Evolutionary conservation across 2,329 filamentous ascomycete species (phyloP).

Genomic region (Arthrinium phaeospermum): DNA sequence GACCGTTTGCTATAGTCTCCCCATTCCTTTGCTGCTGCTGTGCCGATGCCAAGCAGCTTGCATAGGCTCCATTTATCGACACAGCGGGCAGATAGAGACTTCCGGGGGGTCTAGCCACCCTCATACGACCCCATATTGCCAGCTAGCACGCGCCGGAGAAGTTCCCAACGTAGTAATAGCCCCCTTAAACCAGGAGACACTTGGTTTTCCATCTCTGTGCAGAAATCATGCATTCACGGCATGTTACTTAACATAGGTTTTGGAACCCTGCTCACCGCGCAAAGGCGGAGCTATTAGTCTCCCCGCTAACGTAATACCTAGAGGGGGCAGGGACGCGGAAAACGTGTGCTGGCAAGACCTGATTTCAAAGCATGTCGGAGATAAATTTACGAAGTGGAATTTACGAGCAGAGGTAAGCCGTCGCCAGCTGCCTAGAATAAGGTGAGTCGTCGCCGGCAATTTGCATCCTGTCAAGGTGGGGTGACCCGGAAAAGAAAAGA

Average conservation of each 20-base stretch:
- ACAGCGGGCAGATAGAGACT: background rate
- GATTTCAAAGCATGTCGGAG: background rate
- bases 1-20: background rate
- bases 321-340: background rate
- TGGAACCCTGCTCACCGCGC: background rate
- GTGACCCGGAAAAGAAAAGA: too few species aligned
- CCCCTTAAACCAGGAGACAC: background rate
- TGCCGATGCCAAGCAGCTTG: background rate
- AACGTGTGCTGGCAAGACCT: background rate
- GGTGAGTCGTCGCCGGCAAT: background rate
- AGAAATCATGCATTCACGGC: background rate
- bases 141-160: background rate
- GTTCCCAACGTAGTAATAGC: background rate
- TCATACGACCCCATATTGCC: background rate
- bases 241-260: background rate
- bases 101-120: background rate
- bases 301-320: background rate
- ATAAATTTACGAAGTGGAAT: background rate
- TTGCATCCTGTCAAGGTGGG: background rate
- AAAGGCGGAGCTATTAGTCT: background rate
- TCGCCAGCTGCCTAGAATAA: background rate
- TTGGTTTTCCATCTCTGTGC: background rate
- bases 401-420: too few species aligned
- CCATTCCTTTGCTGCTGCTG: background rate
- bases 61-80: background rate